A percentile compares a stretch with the other conserved stretches of the same genome.
Conservation (phyloP, 2,329 filamentous ascomycete species). For the Clonostachys rosea region DNA sequence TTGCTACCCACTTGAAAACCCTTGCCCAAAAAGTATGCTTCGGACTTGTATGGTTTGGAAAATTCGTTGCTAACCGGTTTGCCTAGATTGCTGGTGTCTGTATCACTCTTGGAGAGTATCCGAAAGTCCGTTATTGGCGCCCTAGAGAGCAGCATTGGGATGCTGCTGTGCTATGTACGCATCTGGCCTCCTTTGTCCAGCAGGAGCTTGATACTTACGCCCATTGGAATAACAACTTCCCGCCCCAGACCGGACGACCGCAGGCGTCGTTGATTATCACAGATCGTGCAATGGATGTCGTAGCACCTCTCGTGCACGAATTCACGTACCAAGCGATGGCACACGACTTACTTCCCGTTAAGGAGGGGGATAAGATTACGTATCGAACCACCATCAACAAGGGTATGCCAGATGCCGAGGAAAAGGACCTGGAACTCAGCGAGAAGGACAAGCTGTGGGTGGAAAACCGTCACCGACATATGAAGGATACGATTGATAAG, state of each 20-base stretch:
- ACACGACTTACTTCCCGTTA: conserved; percentile 84
- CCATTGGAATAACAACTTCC: conserved; percentile 79
- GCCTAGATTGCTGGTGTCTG: conserved; percentile 58
- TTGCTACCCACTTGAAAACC: conserved; percentile 76
- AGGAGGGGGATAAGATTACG: conserved; percentile 82
- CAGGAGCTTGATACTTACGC: conserved; percentile 88
- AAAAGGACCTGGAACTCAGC: conserved; percentile 85
- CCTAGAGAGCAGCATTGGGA: conserved; percentile 75
- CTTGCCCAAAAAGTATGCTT: conserved; percentile 78
- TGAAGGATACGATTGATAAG: conserved; percentile 96
- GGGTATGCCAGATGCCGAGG: conserved; percentile 63
- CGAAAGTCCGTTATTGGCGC: conserved; percentile 85
- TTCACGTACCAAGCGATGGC: conserved; percentile 99
- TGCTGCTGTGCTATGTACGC: conserved; percentile 79
- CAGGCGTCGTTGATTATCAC: conserved; percentile 81
- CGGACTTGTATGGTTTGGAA: not conserved
- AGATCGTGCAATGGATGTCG: conserved; percentile 88
- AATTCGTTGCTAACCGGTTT: conserved; percentile 1
- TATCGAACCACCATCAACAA: conserved; percentile 80
- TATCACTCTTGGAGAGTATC: conserved; percentile 89
- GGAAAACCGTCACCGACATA: conserved; percentile 88
- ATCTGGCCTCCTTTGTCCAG: conserved; percentile 87
- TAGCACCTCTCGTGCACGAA: conserved; percentile 85
- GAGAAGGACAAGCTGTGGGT: conserved; percentile 96
- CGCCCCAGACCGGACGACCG: conserved; percentile 71